phyloP scores from a whole-genome alignment of 352 stramenopile species.

The Phytopythium boreale region DNA sequence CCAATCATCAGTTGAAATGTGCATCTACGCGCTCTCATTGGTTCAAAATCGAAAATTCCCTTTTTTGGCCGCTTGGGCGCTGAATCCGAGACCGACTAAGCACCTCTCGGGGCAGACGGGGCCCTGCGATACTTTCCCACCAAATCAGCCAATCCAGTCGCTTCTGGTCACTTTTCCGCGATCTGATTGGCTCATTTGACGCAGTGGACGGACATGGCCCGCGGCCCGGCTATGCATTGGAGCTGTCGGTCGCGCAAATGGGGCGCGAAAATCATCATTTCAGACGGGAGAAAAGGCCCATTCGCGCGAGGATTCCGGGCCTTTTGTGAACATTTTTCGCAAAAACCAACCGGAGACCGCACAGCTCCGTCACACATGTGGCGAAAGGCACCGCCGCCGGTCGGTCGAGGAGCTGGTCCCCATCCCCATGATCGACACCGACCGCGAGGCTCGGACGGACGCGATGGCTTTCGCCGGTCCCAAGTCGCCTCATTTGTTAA shows the following conservation, averaged over 20 bases:
- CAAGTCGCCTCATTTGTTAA: conserved; percentile 31
- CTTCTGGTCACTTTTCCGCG: background rate
- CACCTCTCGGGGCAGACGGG: background rate
- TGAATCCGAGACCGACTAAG: background rate
- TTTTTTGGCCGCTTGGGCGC: background rate
- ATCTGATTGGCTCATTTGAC: background rate
- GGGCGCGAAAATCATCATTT: conserved; percentile 3
- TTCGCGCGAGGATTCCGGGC: background rate
- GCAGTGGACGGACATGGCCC: background rate
- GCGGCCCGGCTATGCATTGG: background rate
- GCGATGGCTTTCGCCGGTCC: background rate
- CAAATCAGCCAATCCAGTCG: background rate
- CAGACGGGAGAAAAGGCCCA: background rate
- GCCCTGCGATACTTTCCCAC: background rate
- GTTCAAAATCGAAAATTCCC: background rate
- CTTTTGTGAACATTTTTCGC: conserved; percentile 6
- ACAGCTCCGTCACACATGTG: conserved; percentile 5
- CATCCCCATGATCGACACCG: background rate
- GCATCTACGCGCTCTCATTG: background rate
- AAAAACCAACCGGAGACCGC: background rate
- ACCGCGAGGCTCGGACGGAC: background rate
- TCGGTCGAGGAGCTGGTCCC: background rate
- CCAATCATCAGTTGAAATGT: background rate
- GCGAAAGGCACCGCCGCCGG: background rate
- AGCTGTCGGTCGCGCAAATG: background rate